These are phyloP conservation scores for Areca catechu DNA, from an alignment of 176 grass and related monocot genomes.

Conservation along the genomic window DNA sequence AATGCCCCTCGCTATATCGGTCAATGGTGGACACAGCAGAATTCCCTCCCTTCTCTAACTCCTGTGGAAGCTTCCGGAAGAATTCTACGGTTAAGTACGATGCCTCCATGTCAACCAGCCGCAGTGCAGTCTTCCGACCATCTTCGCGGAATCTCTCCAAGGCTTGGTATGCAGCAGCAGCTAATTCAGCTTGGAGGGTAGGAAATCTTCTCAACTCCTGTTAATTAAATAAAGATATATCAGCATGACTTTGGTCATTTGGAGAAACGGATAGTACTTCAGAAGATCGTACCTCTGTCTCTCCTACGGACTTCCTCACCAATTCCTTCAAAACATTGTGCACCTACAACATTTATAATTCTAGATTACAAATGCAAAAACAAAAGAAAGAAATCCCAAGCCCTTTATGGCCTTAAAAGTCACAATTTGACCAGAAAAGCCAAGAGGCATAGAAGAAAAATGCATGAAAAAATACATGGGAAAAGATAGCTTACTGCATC, in stretches of 20 bases:
- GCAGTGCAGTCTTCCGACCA: slow-evolving; percentile 40
- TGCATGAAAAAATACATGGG: not conserved
- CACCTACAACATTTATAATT: slow-evolving; percentile 29
- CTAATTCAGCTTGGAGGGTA: slow-evolving; percentile 49
- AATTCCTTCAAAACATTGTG: slow-evolving; percentile 52
- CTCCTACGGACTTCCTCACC: slow-evolving; percentile 60
- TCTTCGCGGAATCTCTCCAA: slow-evolving; percentile 59
- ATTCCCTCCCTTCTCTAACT: slow-evolving; percentile 21
- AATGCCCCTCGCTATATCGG: slow-evolving; percentile 58
- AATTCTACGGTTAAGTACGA: slow-evolving; percentile 60
- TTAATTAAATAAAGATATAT: slow-evolving; percentile 1
- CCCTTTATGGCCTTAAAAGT: too few relatives aligned
- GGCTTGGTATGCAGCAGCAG: slow-evolving; percentile 37
- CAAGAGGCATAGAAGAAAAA: too few relatives aligned
- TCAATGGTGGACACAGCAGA: slow-evolving; percentile 15
- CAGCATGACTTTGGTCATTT: too few relatives aligned
- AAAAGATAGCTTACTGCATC: slow-evolving; percentile 40
- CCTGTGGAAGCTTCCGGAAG: slow-evolving; percentile 62
- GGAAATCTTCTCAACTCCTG: slow-evolving; percentile 65
- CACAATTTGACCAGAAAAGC: too few relatives aligned
- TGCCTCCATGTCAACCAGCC: slow-evolving; percentile 71
- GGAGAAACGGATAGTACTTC: not conserved
- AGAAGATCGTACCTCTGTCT: slow-evolving; percentile 37
- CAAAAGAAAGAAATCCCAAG: too few relatives aligned
- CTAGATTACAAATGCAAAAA: too few relatives aligned